Evolutionary conservation across 2,329 filamentous ascomycete species (phyloP), one percentile per base, ranked within the genome.

Genomic region (Thielaviopsis ethacetica): DNA sequence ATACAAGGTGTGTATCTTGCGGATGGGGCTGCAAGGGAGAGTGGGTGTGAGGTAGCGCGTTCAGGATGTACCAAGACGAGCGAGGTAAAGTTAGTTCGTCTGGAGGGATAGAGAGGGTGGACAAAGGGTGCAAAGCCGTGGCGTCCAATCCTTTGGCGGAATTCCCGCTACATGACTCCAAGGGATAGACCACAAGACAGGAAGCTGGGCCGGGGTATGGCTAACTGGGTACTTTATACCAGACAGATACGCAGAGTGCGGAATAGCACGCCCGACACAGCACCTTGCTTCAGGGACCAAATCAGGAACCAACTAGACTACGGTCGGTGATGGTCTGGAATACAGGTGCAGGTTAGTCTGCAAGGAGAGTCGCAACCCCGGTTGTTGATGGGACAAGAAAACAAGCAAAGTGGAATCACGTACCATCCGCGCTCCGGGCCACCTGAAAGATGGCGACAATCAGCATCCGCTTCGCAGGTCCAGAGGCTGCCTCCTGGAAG

Each of bases 371-470:
- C 44, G 6, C n/a, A 10, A 49, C 21, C n/a, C 44, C n/a, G 21
- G 6, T 19, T 49, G n/a, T n/a, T 49, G 44, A 49, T 4, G 17
- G n/a, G n/a, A 49, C n/a, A 49, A 22, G 22, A 27, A 57, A 59
- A 59, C 60, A 55, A 55, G 38, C 19, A 52, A 52, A 59, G 58
- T 55, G 63, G 61, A 62, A 65, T 58, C 21, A 75, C 79, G 69
- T 66, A 93, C 90, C 91, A 97, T 68, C 90, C 90, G 73, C 91
- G 78, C 71, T 97, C 91, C 65, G 86, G 85, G 7, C 91, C 91
- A 58, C 79, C 78, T 58, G 76, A 81, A 64, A 97, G 73, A 71
- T 91, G 95, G 61, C 80, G 84, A 67, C 90, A 95, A 69, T 95
- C 88, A 17, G 89, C 89, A 72, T 95, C 91, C 57, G 80, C 68